phyloP scores from a whole-genome alignment of 1,284 basidiomycete genomes.

The Austroboletus novae-zelandiae region DNA sequence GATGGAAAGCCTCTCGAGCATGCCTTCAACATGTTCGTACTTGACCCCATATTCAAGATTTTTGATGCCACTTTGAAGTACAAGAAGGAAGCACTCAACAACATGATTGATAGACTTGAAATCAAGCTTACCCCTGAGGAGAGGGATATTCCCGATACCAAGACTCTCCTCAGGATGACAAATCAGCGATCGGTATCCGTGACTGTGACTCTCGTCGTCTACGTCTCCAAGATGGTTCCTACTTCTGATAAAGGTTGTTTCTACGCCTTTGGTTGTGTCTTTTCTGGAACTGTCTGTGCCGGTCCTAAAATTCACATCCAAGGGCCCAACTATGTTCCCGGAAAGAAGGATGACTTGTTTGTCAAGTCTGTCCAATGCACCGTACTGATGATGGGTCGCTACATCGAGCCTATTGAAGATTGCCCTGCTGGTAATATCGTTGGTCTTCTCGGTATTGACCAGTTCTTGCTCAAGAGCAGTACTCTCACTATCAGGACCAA shows the following conservation, averaged over 20 bases:
- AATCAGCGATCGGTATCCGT: conserved; percentile 97
- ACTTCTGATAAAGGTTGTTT: conserved; percentile 99
- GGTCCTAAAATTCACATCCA: conserved; percentile 99
- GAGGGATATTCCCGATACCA: conserved; percentile 88
- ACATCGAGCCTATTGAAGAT: conserved; percentile 98
- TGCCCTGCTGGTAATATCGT: conserved; percentile 99
- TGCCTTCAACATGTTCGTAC: conserved; percentile 94
- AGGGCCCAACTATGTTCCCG: conserved; percentile 98
- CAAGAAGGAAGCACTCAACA: conserved; percentile 89
- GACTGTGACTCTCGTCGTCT: conserved; percentile 98
- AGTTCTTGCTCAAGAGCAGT: conserved; percentile 99
- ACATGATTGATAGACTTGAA: conserved; percentile 97
- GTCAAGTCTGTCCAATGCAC: conserved; percentile 99
- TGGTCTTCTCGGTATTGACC: conserved; percentile 99
- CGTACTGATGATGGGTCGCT: conserved; percentile 99
- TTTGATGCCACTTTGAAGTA: conserved; percentile 99
- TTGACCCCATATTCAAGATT: conserved; percentile 99
- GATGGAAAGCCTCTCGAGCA: conserved; percentile 91
- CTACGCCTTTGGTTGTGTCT: conserved; percentile 99
- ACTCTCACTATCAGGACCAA: conserved; percentile 95
- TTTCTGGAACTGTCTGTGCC: conserved; percentile 96
- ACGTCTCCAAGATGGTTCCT: conserved; percentile 99
- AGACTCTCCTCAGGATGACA: conserved; percentile 98
- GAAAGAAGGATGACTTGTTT: conserved; percentile 99
- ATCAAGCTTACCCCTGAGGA: conserved; percentile 89